phyloP scores from a whole-genome alignment of 2,329 filamentous ascomycete genomes.

The Sporothrix dimorphospora region DNA sequence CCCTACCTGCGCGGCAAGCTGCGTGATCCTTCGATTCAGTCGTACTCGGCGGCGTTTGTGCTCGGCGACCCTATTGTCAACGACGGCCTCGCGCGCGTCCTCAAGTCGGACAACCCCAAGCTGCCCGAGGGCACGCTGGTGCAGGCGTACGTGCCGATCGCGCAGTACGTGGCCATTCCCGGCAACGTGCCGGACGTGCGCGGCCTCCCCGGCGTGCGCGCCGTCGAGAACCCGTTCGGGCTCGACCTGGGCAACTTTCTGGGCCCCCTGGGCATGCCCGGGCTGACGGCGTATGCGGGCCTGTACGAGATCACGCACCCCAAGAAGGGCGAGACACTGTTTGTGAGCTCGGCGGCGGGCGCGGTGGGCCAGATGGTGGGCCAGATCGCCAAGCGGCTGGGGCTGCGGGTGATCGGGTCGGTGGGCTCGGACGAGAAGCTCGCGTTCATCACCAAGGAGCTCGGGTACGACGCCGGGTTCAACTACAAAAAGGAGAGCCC shows the following conservation, averaged over 20 bases:
- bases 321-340: conserved; percentile 78
- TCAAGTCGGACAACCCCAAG: conserved; percentile 65
- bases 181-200: conserved; percentile 42
- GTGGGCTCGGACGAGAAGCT: conserved; percentile 81
- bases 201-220: conserved; percentile 48
- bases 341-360: conserved; percentile 77
- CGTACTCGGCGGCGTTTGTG: conserved; percentile 67
- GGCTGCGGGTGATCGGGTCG: conserved; percentile 76
- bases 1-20: conserved; percentile 84
- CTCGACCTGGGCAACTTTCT: conserved; percentile 70
- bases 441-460: conserved; percentile 60
- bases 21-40: conserved; percentile 65
- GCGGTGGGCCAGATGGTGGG: conserved; percentile 83
- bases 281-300: conserved; percentile 55
- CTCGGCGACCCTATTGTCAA: conserved; percentile 68
- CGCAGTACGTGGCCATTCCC: conserved; percentile 67
- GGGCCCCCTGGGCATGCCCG: conserved; percentile 62
- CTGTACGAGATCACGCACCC: conserved; percentile 73
- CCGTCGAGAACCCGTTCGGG: conserved; percentile 69
- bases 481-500: conserved; percentile 87
- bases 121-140: conserved; percentile 72
- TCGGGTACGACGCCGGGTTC: conserved; percentile 66
- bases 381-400: conserved; percentile 80
- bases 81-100: conserved; percentile 65
- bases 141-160: conserved; percentile 58